Evolutionary conservation across 192 early-diverging fungal genomes (phyloP).

Genomic region (Backusella mclennaniae): DNA sequence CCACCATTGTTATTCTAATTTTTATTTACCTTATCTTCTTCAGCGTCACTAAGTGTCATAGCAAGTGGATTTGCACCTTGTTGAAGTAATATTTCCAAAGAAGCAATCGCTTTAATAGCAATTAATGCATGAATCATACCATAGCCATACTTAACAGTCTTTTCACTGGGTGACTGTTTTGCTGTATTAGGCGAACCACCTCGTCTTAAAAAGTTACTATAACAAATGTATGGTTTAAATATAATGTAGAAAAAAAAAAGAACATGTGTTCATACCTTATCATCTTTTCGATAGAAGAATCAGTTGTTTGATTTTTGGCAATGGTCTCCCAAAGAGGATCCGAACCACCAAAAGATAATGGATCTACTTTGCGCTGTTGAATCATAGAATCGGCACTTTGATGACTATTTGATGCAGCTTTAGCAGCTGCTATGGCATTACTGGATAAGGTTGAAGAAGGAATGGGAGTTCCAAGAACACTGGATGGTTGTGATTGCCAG

Average conservation of each 20-base stretch:
- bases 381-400: constrained; percentile 11
- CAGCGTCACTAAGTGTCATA: constrained; percentile 19
- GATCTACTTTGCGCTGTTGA: constrained; percentile 30
- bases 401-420: background rate
- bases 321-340: constrained; percentile 39
- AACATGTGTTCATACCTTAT: constrained; percentile 26
- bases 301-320: constrained; percentile 29
- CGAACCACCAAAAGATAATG: constrained; percentile 30
- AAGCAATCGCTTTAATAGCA: constrained; percentile 16
- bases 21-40: constrained; percentile 31
- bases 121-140: constrained; percentile 37
- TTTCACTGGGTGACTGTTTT: constrained; percentile 21
- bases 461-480: background rate
- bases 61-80: constrained; percentile 41
- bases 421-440: background rate
- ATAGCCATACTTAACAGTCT: constrained; percentile 31
- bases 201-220: constrained; percentile 34
- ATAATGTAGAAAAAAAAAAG: background rate
- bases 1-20: background rate
- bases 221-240: background rate
- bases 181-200: constrained; percentile 41
- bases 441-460: background rate
- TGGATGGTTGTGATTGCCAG: background rate
- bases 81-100: constrained; percentile 27
- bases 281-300: constrained; percentile 32